These are phyloP conservation scores for Coemansia sp. DNA, from an alignment of 192 early-diverging fungal species.

Conservation along the genomic window DNA sequence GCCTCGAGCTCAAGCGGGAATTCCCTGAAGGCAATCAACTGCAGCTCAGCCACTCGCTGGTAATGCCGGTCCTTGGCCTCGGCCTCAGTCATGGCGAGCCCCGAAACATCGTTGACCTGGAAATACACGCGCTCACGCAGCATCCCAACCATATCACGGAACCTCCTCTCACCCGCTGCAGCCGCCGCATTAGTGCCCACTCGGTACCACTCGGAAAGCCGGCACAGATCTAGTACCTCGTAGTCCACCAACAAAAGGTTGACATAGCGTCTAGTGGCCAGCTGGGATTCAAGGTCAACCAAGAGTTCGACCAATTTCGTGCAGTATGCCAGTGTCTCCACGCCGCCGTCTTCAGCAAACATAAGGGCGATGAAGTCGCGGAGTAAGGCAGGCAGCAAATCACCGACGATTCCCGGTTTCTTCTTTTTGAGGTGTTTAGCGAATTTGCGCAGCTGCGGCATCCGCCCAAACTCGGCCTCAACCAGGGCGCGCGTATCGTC, in stretches of 20 bases:
- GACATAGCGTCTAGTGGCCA: constrained; percentile 89
- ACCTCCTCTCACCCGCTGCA: constrained; percentile 57
- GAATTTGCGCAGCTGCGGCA: constrained; percentile 62
- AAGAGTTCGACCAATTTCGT: constrained; percentile 81
- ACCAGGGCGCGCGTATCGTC: constrained; percentile 39
- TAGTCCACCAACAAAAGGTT: constrained; percentile 78
- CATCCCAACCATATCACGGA: constrained; percentile 66
- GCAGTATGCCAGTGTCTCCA: constrained; percentile 53
- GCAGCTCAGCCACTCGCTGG: constrained; percentile 62
- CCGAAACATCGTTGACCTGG: constrained; percentile 80
- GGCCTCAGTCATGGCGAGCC: constrained; percentile 63
- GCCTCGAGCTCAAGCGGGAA: constrained; percentile 68
- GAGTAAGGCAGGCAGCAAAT: constrained; percentile 68
- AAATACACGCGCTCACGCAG: constrained; percentile 62
- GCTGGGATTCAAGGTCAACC: constrained; percentile 82
- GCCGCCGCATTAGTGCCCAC: not conserved
- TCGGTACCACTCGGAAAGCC: constrained; percentile 5
- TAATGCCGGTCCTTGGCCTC: constrained; percentile 67
- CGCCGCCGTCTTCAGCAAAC: not conserved
- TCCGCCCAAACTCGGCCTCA: constrained; percentile 61
- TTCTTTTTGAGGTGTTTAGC: constrained; percentile 66
- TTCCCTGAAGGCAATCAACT: constrained; percentile 69
- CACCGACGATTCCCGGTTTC: not conserved
- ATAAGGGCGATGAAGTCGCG: constrained; percentile 57
- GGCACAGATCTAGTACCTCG: constrained; percentile 58